Conservation (phyloP, 805 yeast genomes). For the Schwanniomyces vanrijiae region DNA sequence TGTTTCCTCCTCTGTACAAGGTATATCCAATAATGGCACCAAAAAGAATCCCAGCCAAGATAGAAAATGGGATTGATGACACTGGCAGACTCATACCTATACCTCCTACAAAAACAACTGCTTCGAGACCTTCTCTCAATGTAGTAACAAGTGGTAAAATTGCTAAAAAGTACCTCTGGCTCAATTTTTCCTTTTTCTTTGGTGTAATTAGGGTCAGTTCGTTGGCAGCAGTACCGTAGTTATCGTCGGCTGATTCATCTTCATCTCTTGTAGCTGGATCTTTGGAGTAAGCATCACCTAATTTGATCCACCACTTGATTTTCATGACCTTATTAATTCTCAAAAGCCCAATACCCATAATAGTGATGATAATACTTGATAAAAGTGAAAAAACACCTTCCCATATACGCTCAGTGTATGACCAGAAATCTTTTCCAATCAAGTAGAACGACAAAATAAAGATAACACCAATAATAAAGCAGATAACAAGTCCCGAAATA, state of each 20-base stretch:
- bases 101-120: conserved; percentile 89
- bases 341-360: conserved; percentile 83
- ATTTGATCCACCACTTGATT: conserved; percentile 67
- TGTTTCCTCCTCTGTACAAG: conserved; percentile 77
- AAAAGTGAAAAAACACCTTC: conserved; percentile 81
- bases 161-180: conserved; percentile 67
- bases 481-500: conserved; percentile 62
- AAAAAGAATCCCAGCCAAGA: conserved; percentile 53
- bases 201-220: background rate
- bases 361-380: conserved; percentile 75
- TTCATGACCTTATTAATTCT: conserved; percentile 75
- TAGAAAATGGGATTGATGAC: conserved; percentile 55
- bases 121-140: conserved; percentile 86
- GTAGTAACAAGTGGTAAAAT: conserved; percentile 84
- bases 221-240: background rate
- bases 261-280: conserved; percentile 3
- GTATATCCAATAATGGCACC: conserved; percentile 66
- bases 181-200: conserved; percentile 19
- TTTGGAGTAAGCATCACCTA: conserved; percentile 39
- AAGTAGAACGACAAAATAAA: conserved; percentile 71
- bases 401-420: conserved; percentile 83
- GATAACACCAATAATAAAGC: conserved; percentile 69
- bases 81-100: conserved; percentile 68
- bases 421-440: conserved; percentile 84
- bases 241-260: background rate